Evolutionary conservation across 1,284 basidiomycete species (phyloP), one percentile per base, ranked within the genome.

Genomic region (Golubevia sp.): DNA sequence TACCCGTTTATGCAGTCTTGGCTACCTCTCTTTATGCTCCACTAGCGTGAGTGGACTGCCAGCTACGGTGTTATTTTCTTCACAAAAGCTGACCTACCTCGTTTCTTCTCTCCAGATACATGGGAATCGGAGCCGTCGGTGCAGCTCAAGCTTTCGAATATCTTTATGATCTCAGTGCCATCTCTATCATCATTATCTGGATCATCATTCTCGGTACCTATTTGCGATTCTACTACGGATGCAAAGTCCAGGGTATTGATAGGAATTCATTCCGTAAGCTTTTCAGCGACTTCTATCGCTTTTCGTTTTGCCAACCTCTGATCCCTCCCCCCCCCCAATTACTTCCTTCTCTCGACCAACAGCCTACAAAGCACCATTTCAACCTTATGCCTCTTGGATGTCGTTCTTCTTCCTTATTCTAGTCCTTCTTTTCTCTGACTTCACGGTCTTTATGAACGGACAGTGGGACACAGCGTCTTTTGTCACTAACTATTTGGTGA

Each of bases 1-100:
- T 82, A 5, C 83, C 83, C 4, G 77, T 71, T 56, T 63, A 74
- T 1, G 77, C 83, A 1, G 72, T 84, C 4, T 11, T 66, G n/a
- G 25, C 63, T 24, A 63, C 68, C 20, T 61, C 66, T 56, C 38
- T 59, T 11, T 66, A 74, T 26, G 71, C 67, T 13, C 63, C 63
- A 4, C 68, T 76, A 27, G 56, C 70, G n/a, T n/a, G n/a, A n/a
- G n/a, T n/a, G n/a, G n/a, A n/a, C 48, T 49, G 18, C 48, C 18
- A 49, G 18, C 18, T 1, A 23, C 18, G 18, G 48, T 49, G 18
- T 23, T 18, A 49, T 23, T 49, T 18, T 18, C 20, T 49, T 23
- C 18, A 18, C 48, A 49, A 49, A 18, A 49, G 18, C 18, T 49
- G 48, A 49, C 18, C 48, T 23, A 18, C 48, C 18, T 23, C 1